Evolutionary conservation across 2,329 filamentous ascomycete genomes (phyloP).

Genomic region (Curvularia eragrostidis): DNA sequence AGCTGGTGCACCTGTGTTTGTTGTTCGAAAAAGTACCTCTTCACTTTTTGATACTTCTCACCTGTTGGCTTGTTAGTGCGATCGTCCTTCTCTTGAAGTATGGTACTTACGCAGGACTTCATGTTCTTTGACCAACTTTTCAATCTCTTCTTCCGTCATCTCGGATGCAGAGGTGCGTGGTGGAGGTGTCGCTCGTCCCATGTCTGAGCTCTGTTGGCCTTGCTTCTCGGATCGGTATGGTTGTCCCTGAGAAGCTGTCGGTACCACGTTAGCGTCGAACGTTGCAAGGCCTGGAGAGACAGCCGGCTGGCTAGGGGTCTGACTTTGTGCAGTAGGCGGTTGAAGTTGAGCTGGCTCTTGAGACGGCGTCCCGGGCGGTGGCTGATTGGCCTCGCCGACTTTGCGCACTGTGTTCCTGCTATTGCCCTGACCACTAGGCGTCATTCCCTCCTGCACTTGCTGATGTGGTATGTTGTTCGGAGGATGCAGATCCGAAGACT

Average conservation of each 20-base stretch:
- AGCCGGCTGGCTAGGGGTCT: conserved; percentile 45
- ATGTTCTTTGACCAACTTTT: conserved; percentile 57
- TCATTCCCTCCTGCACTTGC: conserved; percentile 44
- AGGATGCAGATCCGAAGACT: conserved; percentile 33
- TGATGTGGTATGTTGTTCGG: conserved; percentile 41
- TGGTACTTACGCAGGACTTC: conserved; percentile 56
- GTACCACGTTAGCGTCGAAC: conserved; percentile 56
- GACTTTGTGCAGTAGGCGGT: conserved; percentile 47
- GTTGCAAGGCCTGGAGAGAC: conserved; percentile 50
- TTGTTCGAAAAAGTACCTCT: conserved; percentile 95
- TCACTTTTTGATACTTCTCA: conserved; percentile 97
- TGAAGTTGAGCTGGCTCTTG: conserved; percentile 46
- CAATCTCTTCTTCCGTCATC: conserved; percentile 57
- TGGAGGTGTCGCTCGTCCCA: conserved; percentile 55
- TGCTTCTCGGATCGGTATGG: conserved; percentile 51
- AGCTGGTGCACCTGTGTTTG: conserved; percentile 88
- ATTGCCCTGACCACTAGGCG: conserved; percentile 31
- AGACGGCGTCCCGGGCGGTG: conserved; percentile 40
- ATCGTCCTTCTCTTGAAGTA: not conserved
- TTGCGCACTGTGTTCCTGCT: conserved; percentile 45
- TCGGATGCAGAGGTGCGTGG: conserved; percentile 51
- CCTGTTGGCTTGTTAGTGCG: conserved; percentile 59
- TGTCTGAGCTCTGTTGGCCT: conserved; percentile 39
- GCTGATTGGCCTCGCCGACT: conserved; percentile 40
- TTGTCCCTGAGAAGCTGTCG: conserved; percentile 54